These are phyloP conservation scores for Monosporascus sp. DNA, from an alignment of 2,329 filamentous ascomycete genomes.

Conservation along the genomic window DNA sequence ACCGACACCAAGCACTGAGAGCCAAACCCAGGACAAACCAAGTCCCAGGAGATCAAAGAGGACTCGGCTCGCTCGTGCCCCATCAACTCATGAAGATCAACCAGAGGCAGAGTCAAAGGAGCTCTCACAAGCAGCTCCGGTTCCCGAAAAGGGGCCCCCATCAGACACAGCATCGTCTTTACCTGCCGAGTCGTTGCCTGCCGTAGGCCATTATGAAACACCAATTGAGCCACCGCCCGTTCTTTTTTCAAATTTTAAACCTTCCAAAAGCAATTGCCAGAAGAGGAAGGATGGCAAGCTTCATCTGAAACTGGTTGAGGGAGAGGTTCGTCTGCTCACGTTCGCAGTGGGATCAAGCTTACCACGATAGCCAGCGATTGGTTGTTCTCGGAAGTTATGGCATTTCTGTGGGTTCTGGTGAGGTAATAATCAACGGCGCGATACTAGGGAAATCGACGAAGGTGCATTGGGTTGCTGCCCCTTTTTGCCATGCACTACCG, in stretches of 20 bases:
- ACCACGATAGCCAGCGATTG: conserved; percentile 44
- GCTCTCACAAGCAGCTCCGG: neutral
- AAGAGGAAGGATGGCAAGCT: conserved; percentile 17
- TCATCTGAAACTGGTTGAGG: conserved; percentile 19
- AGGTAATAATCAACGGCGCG: conserved; percentile 61
- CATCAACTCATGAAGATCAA: conserved; percentile 1
- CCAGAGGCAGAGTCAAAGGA: neutral
- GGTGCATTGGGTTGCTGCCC: conserved; percentile 56
- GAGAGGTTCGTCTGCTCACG: conserved; percentile 20
- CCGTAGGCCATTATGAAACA: conserved; percentile 3
- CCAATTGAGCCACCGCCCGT: conserved; percentile 6
- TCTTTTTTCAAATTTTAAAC: conserved; percentile 24
- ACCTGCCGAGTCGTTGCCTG: conserved; percentile 5
- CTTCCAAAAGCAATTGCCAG: conserved; percentile 19
- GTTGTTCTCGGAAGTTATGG: conserved; percentile 65
- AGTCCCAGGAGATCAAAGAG: conserved; percentile 14
- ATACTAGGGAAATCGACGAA: conserved; percentile 45
- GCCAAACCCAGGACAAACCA: neutral
- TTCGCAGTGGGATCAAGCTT: conserved; percentile 3
- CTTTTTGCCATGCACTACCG: conserved; percentile 65
- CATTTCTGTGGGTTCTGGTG: conserved; percentile 55
- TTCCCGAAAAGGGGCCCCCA: neutral
- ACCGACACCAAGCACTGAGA: neutral
- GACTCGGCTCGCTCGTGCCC: neutral
- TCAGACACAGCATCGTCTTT: neutral